phyloP scores from a whole-genome alignment of 2,329 filamentous ascomycete species.

The Pyrenophora seminiperda region DNA sequence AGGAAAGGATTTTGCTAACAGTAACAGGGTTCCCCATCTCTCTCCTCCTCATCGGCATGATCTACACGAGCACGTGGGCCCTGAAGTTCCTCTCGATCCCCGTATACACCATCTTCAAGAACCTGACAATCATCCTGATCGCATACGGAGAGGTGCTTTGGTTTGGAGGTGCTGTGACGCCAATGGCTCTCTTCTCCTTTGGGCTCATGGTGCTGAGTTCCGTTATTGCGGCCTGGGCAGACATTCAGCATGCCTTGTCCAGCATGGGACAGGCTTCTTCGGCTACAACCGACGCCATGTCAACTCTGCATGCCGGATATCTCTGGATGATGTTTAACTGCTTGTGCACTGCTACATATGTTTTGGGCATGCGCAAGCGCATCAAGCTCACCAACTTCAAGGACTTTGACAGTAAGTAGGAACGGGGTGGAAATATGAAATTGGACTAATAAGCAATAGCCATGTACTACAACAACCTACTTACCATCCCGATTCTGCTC shows the following conservation, averaged over 20 bases:
- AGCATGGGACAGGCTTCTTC: conserved; percentile 59
- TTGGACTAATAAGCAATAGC: conserved; percentile 59
- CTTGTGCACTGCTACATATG: conserved; percentile 87
- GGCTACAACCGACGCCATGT: conserved; percentile 75
- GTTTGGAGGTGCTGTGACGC: conserved; percentile 92
- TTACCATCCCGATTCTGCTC: conserved; percentile 91
- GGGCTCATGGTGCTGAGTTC: conserved; percentile 96
- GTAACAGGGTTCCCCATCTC: conserved; percentile 90
- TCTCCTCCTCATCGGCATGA: conserved; percentile 95
- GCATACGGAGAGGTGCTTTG: conserved; percentile 97
- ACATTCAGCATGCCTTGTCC: conserved; percentile 83
- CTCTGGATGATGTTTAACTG: conserved; percentile 99
- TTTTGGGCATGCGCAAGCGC: conserved; percentile 94
- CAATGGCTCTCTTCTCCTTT: conserved; percentile 88
- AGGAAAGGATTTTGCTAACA: conserved; percentile 14
- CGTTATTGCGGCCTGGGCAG: conserved; percentile 93
- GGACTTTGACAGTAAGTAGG: conserved; percentile 90
- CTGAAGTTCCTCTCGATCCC: conserved; percentile 96
- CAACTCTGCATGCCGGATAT: conserved; percentile 91
- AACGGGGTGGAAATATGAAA: too few species aligned
- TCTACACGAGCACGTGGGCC: conserved; percentile 95
- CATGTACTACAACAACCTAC: conserved; percentile 99
- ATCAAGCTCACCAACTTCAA: conserved; percentile 99
- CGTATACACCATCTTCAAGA: conserved; percentile 99
- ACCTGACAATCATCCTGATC: conserved; percentile 97